Evolutionary conservation across 2,329 filamentous ascomycete species (phyloP).

Genomic region (Coniochaeta sp.): DNA sequence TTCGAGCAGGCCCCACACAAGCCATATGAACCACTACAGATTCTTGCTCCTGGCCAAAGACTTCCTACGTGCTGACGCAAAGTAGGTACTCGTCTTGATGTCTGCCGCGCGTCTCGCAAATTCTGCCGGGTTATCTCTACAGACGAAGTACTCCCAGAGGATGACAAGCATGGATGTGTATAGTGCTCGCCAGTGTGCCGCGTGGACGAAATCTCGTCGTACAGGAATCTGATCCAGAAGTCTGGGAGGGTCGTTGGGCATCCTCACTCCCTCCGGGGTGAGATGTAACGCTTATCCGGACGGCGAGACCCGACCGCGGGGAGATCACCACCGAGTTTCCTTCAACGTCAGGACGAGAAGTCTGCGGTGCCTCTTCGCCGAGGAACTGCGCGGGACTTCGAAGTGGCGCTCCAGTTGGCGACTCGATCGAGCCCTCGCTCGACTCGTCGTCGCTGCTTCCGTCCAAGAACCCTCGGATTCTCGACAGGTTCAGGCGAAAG

Average conservation of each 20-base stretch:
- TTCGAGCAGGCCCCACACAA: background rate
- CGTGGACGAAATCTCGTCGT: background rate
- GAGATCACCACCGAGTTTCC: background rate
- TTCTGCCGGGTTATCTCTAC: background rate
- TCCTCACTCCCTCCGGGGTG: background rate
- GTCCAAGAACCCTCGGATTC: background rate
- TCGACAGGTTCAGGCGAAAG: background rate
- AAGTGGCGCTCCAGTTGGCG: background rate
- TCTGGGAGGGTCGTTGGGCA: background rate
- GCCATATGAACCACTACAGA: background rate
- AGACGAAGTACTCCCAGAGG: background rate
- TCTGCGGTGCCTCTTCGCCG: background rate
- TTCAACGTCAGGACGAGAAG: background rate
- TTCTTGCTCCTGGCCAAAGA: background rate
- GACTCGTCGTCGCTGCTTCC: background rate
- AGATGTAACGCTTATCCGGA: background rate
- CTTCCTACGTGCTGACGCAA: background rate
- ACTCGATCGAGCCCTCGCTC: background rate
- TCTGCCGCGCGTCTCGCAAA: background rate
- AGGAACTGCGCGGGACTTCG: background rate
- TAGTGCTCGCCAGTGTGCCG: background rate
- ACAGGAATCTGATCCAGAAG: background rate
- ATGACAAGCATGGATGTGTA: background rate
- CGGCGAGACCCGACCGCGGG: background rate
- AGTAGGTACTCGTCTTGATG: background rate